These are phyloP conservation scores for Colletotrichum sp. DNA, from an alignment of 2,329 filamentous ascomycete genomes.

Conservation along the genomic window DNA sequence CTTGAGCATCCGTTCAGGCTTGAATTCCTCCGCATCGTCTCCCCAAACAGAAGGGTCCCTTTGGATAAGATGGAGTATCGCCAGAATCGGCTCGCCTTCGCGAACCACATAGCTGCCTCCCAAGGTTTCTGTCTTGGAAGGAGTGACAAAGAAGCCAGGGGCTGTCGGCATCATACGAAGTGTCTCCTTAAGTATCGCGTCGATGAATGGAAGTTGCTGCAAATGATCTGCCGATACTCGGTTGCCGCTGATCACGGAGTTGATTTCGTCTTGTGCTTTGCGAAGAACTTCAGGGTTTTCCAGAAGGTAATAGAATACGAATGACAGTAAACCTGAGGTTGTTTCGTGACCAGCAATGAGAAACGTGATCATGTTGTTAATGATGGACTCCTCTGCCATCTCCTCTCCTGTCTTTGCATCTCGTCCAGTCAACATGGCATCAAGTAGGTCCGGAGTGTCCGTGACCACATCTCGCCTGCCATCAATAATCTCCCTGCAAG, in stretches of 20 bases:
- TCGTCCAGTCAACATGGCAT: not conserved
- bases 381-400: not conserved
- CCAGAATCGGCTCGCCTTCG: conserved; percentile 45
- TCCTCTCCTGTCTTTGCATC: not conserved
- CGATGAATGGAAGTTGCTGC: not conserved
- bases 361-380: not conserved
- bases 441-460: not conserved
- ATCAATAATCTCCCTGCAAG: not conserved
- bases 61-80: conserved; percentile 54
- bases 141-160: conserved; percentile 28
- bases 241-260: not conserved
- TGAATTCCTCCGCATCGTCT: conserved; percentile 60
- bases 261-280: accelerated
- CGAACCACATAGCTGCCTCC: conserved; percentile 58
- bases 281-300: accelerated
- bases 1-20: conserved; percentile 63
- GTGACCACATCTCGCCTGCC: not conserved
- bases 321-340: accelerated
- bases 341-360: not conserved
- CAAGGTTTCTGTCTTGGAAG: conserved; percentile 48
- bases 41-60: conserved; percentile 62
- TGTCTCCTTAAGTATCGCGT: conserved; percentile 45
- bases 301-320: not conserved
- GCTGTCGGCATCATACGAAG: conserved; percentile 29
- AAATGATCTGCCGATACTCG: not conserved